These are phyloP conservation scores for Porogramme epimiltina DNA, from an alignment of 1,284 basidiomycete genomes.

Conservation along the genomic window DNA sequence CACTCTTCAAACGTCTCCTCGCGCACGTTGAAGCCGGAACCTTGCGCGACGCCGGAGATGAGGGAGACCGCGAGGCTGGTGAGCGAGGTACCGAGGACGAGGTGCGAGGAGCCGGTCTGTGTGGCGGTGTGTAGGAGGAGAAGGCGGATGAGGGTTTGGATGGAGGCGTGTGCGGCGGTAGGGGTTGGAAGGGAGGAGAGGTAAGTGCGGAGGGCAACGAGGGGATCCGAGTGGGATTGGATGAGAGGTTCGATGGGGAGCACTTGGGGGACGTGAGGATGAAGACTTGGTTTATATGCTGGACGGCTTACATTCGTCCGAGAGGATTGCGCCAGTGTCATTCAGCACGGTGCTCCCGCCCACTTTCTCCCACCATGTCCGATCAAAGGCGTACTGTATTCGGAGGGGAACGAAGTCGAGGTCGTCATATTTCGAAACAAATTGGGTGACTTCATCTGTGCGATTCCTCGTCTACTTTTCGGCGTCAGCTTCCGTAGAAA, in stretches of 20 bases:
- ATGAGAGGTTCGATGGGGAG: conserved; percentile 24
- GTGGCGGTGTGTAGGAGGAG: conserved; percentile 71
- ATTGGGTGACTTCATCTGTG: conserved; percentile 48
- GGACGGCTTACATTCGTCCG: conserved; percentile 51
- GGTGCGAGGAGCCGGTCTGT: conserved; percentile 64
- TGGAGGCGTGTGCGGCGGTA: conserved; percentile 68
- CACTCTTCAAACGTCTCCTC: conserved; percentile 75
- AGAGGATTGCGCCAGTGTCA: conserved; percentile 45
- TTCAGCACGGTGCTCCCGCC: conserved; percentile 32
- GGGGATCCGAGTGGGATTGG: conserved; percentile 36
- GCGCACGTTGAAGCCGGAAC: conserved; percentile 76
- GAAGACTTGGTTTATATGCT: neutral
- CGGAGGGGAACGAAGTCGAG: conserved; percentile 63
- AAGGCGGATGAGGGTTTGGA: conserved; percentile 66
- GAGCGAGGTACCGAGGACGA: conserved; percentile 81
- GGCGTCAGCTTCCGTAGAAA: neutral
- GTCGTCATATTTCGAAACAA: conserved; percentile 48
- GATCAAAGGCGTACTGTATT: conserved; percentile 73
- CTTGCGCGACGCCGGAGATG: conserved; percentile 76
- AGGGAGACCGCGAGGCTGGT: conserved; percentile 80
- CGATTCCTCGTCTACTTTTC: conserved; percentile 52
- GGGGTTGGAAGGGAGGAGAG: conserved; percentile 76
- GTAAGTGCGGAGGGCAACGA: conserved; percentile 55
- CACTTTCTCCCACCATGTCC: conserved; percentile 61
- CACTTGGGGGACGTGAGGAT: conserved; percentile 24